These are phyloP conservation scores for Globisporangium megalacanthum DNA, from an alignment of 352 stramenopile genomes.

Conservation along the genomic window DNA sequence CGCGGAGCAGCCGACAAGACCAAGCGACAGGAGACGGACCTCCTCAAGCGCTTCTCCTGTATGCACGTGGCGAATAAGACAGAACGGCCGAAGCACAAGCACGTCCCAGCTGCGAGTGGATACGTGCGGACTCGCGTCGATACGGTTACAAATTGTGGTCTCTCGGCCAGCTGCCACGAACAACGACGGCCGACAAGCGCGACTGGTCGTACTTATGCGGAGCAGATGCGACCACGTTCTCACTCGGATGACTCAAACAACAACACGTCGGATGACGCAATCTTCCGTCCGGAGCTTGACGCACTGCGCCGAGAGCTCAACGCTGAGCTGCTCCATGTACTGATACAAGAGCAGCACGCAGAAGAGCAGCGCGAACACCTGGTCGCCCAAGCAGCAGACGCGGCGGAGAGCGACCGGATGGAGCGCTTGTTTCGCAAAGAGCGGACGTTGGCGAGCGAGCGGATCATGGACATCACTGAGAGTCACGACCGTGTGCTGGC, in stretches of 20 bases:
- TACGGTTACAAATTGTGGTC: constrained; percentile 14
- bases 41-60: constrained; percentile 76
- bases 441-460: constrained; percentile 63
- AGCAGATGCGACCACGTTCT: background rate
- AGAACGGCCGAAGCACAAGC: constrained; percentile 50
- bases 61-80: constrained; percentile 83
- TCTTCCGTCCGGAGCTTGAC: constrained; percentile 32
- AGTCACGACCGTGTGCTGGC: constrained; percentile 56
- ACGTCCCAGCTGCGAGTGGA: constrained; percentile 17
- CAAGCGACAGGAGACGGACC: constrained; percentile 55
- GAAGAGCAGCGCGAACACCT: constrained; percentile 78
- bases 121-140: too few species aligned
- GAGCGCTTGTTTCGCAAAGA: constrained; percentile 71
- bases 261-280: constrained; percentile 13
- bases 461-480: constrained; percentile 76
- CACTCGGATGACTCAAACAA: constrained; percentile 12
- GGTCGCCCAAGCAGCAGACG: constrained; percentile 29
- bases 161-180: background rate
- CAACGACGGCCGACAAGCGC: background rate
- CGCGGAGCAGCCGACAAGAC: constrained; percentile 54
- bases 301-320: constrained; percentile 62
- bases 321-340: constrained; percentile 54
- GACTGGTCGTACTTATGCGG: background rate
- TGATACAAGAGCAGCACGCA: constrained; percentile 75
- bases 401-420: constrained; percentile 41